Base-by-base conservation (phyloP, 495 filamentous ascomycete species). In the Podospora australis region DNA sequence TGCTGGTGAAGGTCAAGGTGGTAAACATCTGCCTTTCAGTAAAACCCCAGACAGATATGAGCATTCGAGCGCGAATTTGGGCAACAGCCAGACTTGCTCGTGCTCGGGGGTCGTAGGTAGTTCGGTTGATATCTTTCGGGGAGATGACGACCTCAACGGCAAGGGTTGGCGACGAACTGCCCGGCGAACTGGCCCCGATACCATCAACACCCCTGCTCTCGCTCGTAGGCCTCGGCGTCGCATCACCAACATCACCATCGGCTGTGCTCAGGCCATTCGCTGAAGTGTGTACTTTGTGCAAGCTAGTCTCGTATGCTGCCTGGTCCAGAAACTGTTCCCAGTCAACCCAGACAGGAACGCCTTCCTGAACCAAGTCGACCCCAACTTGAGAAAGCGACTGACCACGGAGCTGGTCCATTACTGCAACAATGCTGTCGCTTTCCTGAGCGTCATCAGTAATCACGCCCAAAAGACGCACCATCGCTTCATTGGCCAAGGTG, bases 401-500 rank as follows among this genome's bases (percentile, higher is more conserved):
- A 7, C 80, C 82, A 17, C 73, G 66, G 2, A 86, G 68, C 24
- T 63, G 51, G 13, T 79, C 71, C 26, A 70, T 52, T 19, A 70
- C 59, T 39, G 47, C 53, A 7, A 45, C 48, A 32, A 57, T 57
- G 42, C 35, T 44, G 6, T 70, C 56, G 10, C 64, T 58, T 7
- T 68, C 59, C 5, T 54, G 55, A 44, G 35, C 20, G 19, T 56
- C 49, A n/a, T 65, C 61, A 14, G 55, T 42, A 10, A 71, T 66
- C 47, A 82, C 62, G 11, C 73, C 76, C 29, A 88, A 60, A 47
- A 87, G 55, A 39, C 76, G 69, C 17, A 76, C 78, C 81, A 86
- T 82, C 11, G 83, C 80, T 42, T 86, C 83, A 58, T 87, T 87
- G 7, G 82, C 83, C 14, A 87, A 57, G 4, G 84, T 70, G 2